A percentile compares a stretch with the other conserved stretches of the same genome.
These are phyloP conservation scores for Dillenia suffruticosa DNA, from an alignment of 164 flowering plant genomes.

Conservation along the genomic window DNA sequence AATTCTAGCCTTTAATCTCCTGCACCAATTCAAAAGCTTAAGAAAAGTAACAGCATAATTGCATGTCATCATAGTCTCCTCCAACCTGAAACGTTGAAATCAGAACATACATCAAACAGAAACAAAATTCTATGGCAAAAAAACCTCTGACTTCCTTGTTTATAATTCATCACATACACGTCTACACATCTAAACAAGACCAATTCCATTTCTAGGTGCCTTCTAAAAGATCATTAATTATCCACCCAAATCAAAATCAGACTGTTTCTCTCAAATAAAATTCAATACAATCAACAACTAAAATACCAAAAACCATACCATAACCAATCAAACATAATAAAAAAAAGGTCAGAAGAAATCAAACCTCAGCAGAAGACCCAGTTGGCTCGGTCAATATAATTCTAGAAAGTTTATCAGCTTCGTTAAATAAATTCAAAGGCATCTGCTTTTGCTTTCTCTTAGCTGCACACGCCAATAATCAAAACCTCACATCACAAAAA, in stretches of 20 bases:
- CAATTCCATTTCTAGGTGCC: neutral
- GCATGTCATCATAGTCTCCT: too few relatives aligned
- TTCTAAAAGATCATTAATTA: neutral
- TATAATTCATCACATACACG: too few relatives aligned
- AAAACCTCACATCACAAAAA: too few relatives aligned
- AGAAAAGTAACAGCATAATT: too few relatives aligned
- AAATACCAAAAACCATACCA: neutral
- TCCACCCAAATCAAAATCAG: neutral
- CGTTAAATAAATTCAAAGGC: conserved; percentile 36
- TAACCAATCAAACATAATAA: neutral
- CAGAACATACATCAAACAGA: too few relatives aligned
- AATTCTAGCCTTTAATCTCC: too few relatives aligned
- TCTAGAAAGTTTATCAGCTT: conserved; percentile 40
- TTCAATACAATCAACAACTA: neutral
- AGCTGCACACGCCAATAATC: too few relatives aligned
- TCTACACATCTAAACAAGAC: too few relatives aligned
- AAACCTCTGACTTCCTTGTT: too few relatives aligned
- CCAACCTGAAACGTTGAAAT: too few relatives aligned
- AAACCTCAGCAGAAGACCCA: conserved; percentile 85
- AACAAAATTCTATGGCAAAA: too few relatives aligned
- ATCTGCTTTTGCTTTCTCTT: conserved; percentile 16
- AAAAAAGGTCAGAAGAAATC: neutral
- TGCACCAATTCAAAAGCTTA: too few relatives aligned
- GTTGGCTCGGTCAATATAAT: conserved; percentile 57
- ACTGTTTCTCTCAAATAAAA: neutral